A percentile compares a stretch with the other conserved stretches of the same genome.
These are phyloP conservation scores for Penicillium sp. DNA, from an alignment of 2,329 filamentous ascomycete species.

Conservation along the genomic window DNA sequence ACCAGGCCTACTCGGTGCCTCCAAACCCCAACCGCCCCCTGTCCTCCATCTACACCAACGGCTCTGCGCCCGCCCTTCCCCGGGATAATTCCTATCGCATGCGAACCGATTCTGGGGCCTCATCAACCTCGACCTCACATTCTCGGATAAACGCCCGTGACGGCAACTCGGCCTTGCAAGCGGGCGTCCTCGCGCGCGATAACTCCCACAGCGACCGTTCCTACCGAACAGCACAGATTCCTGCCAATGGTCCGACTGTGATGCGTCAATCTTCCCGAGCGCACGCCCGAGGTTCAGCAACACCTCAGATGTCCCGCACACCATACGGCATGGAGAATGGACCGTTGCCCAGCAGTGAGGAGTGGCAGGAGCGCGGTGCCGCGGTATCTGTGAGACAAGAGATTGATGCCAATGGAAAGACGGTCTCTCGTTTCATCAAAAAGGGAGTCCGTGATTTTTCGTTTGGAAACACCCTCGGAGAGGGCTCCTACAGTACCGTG, in stretches of 20 bases:
- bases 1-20: slow-evolving; percentile 40
- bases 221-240: slow-evolving; percentile 59
- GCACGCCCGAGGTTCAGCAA: slow-evolving; percentile 48
- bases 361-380: slow-evolving; percentile 95
- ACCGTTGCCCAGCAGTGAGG: slow-evolving; percentile 66
- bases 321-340: slow-evolving; percentile 56
- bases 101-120: slow-evolving; percentile 55
- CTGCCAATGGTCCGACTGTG: slow-evolving; percentile 59
- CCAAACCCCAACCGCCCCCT: slow-evolving; percentile 41
- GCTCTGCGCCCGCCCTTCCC: slow-evolving; percentile 36
- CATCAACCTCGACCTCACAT: slow-evolving; percentile 53
- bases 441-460: slow-evolving; percentile 97
- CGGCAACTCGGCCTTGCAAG: slow-evolving; percentile 54
- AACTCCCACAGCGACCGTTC: slow-evolving; percentile 63
- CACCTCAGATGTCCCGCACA: slow-evolving; percentile 36
- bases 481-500: slow-evolving; percentile 97
- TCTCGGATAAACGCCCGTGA: slow-evolving; percentile 60
- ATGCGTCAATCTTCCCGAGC: slow-evolving; percentile 72
- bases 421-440: slow-evolving; percentile 77
- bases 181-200: slow-evolving; percentile 61
- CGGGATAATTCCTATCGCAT: slow-evolving; percentile 49
- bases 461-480: slow-evolving; percentile 83
- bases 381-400: slow-evolving; percentile 77
- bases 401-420: slow-evolving; percentile 76
- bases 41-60: slow-evolving; percentile 47